Base-by-base conservation (phyloP, 768 basidiomycete species). In the Amanita jacksonii region DNA sequence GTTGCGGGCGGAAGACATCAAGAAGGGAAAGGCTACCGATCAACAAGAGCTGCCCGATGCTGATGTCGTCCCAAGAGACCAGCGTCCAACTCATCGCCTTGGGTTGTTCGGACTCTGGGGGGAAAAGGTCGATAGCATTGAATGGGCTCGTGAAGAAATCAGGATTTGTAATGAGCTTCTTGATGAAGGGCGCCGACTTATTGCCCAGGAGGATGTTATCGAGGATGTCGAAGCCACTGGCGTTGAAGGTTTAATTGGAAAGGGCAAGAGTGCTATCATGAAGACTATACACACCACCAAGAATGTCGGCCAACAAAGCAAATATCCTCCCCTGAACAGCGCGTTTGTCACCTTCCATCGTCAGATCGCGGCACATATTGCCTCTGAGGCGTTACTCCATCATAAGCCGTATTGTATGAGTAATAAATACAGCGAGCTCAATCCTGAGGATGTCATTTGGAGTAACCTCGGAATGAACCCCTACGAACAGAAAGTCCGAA, bases 281-380 rank as follows among this genome's bases (percentile, higher is more conserved):
- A 49, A 42, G 39, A 46, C 12, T 46, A 43, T 36, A 36, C 35
- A 15, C 41, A 42, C 38, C 36, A 32, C 18, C 48, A 49, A 24
- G 54, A 32, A 24, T 33, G 47, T 2, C 38, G 39, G 41, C 41
- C 59, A 65, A 47, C 57, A 22, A 52, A 65, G 47, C 12, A 61
- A 61, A 39, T 84, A 83, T 46, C 80, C 79, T 2, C 71, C 71
- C 3, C 48, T 81, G 51, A 81, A 68, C 53, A 83, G 80, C 24
- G 85, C 85, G 6, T 98, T 98, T 60, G 72, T 98, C 47, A 81
- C 85, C 16, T 98, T 97, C 73, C 79, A 91, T 60, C 73, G 78
- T 52, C 94, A 97, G 67, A 86, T 96, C 49, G 85, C 87, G 2
- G 92, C 93, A 13, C 92, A 98, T 62, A 67, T 97, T 60, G 90